Evolutionary conservation across 2,329 filamentous ascomycete genomes (phyloP).

Genomic region (Sordariomycetes sp.): DNA sequence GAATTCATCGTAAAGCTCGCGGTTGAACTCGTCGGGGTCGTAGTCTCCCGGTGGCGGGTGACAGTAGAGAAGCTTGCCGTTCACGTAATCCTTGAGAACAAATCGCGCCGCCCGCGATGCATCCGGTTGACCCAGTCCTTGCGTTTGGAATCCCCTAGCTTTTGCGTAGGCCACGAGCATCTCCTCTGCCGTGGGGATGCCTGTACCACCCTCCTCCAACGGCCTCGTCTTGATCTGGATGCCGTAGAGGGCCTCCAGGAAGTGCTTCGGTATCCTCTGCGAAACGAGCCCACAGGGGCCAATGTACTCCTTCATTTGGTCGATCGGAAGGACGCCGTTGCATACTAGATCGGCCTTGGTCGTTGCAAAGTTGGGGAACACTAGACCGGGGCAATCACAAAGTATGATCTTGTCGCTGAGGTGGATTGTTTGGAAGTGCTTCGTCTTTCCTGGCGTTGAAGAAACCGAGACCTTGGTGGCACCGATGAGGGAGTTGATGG

Average conservation of each 20-base stretch:
- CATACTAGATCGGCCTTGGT: slow-evolving; percentile 95
- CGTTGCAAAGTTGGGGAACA: slow-evolving; percentile 95
- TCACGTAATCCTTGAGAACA: slow-evolving; percentile 94
- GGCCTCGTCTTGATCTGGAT: slow-evolving; percentile 77
- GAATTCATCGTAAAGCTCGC: slow-evolving; percentile 71
- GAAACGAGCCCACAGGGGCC: slow-evolving; percentile 79
- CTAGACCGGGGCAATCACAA: slow-evolving; percentile 96
- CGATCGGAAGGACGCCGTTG: slow-evolving; percentile 89
- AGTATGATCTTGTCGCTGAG: slow-evolving; percentile 81
- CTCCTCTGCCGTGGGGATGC: slow-evolving; percentile 74
- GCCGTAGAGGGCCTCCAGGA: slow-evolving; percentile 88
- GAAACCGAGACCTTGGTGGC: slow-evolving; percentile 98
- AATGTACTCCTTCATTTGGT: slow-evolving; percentile 87
- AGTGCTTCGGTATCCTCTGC: slow-evolving; percentile 73
- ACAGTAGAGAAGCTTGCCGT: slow-evolving; percentile 86
- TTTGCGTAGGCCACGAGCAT: slow-evolving; percentile 76
- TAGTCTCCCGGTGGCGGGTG: slow-evolving; percentile 70
- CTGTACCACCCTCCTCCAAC: slow-evolving; percentile 85
- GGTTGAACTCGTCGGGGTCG: slow-evolving; percentile 72
- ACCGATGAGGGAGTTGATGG: slow-evolving; percentile 97
- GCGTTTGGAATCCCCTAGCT: slow-evolving; percentile 83
- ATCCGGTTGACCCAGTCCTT: slow-evolving; percentile 82
- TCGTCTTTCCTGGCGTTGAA: slow-evolving; percentile 94
- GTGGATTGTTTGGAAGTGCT: slow-evolving; percentile 98
- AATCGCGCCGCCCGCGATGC: slow-evolving; percentile 84